Evolutionary conservation across 352 stramenopile species (phyloP).

Genomic region (Blastocystis hominis): DNA sequence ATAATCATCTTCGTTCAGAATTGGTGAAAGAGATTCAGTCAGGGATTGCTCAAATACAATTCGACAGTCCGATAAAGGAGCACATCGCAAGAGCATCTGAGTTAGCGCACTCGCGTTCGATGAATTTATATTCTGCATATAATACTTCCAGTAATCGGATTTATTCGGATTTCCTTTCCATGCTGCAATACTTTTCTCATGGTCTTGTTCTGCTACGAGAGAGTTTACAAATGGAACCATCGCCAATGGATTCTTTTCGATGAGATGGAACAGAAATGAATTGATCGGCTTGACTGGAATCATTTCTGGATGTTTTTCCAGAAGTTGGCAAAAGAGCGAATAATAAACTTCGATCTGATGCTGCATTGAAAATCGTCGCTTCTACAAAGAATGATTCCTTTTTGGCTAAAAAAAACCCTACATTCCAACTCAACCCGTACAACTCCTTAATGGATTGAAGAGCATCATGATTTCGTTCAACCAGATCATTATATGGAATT

Average conservation of each 20-base stretch:
- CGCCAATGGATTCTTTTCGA: background rate
- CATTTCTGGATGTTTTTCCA: background rate
- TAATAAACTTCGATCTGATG: background rate
- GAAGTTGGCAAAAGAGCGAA: background rate
- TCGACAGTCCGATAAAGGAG: background rate
- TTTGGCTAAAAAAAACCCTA: background rate
- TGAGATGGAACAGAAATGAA: background rate
- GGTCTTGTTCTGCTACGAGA: background rate
- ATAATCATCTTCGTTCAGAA: background rate
- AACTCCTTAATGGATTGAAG: background rate
- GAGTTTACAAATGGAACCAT: background rate
- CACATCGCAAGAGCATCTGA: background rate
- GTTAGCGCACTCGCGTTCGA: background rate
- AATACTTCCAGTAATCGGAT: background rate
- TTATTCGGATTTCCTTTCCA: background rate
- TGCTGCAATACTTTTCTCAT: background rate
- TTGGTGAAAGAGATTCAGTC: background rate
- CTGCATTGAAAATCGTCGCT: background rate
- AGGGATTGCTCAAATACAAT: background rate
- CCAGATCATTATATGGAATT: background rate
- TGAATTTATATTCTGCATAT: background rate
- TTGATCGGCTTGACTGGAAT: background rate
- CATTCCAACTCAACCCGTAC: background rate
- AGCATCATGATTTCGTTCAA: background rate
- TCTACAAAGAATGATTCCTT: background rate